Base-by-base conservation (phyloP, 2,329 filamentous ascomycete genomes). In the Aspergillus candidus region DNA sequence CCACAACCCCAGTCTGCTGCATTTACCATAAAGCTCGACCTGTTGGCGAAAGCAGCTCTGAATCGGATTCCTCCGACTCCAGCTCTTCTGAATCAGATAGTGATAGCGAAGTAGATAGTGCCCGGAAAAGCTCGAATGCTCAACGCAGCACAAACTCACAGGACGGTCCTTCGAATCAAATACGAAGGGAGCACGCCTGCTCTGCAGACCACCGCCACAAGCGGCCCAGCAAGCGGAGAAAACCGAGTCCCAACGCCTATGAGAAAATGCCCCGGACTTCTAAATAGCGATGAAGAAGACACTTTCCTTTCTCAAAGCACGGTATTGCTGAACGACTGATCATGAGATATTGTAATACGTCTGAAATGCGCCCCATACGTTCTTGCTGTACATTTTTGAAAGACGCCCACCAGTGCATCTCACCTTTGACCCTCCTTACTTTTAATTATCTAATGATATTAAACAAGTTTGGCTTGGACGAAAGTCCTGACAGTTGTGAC, bases 1-100 rank as follows among this genome's bases (percentile, higher is more conserved):
- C 12, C 38, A 38, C 11, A 13, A 12, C n/a, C 12, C 12, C 38
- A 94, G 93, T 97, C n/a, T 98, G 93, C 77, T 98, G 93, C 67
- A 98, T 98, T 67, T 98, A 96, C 71, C 91, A 96, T 71, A 86
- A 86, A 48, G 83, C 88, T 6, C 86, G 84, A 54, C 79, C 76
- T 10, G 82, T 88, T 4, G 88, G 86, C 63, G 91, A 97, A 65
- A 93, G 86, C 29, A 89, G 84, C 47, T 71, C 68, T n/a, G 70
- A 73, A 54, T 71, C 68, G 7, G 66, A 71, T 35, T 68, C 68
- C 11, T 65, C 66, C 11, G 76, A 74, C 15, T 82, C 80, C 11
- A 76, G 74, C 36, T 76, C 73, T 1, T 72, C 72, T 11, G 68
- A 73, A n/a, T 72, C 72, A 4, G 76, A 72, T 38, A 70, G 68